Evolutionary conservation across 176 grass and related monocot species (phyloP).

Genomic region (Musa acuminata): DNA sequence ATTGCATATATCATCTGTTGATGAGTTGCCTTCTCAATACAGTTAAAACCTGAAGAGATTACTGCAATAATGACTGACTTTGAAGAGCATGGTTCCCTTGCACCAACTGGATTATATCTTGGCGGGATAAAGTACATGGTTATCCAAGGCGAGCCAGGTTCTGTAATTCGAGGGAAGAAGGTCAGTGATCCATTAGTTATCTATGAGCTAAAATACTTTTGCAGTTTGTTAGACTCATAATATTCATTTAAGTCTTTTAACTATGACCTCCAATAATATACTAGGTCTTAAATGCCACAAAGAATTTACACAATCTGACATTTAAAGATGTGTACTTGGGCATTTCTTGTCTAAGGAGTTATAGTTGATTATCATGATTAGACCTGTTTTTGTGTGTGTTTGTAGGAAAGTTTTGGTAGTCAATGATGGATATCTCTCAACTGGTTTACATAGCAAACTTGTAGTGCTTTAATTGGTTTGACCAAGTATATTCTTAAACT

Average conservation of each 20-base stretch:
- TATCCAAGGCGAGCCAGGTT: conserved; percentile 3
- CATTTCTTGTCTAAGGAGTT: no score
- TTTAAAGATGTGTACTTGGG: no score
- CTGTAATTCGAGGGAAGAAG: conserved; percentile 9
- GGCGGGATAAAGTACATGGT: conserved; percentile 7
- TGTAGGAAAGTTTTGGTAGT: no score
- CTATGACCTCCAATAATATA: neutral
- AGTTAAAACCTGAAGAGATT: conserved; percentile 10
- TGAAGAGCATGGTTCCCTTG: conserved; percentile 1
- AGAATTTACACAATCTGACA: no score
- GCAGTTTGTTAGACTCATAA: neutral
- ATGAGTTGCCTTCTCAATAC: neutral
- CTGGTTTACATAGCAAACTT: no score
- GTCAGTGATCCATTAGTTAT: neutral
- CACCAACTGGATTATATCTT: conserved; percentile 5
- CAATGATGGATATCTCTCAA: no score
- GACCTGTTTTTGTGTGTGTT: no score
- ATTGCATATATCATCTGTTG: neutral
- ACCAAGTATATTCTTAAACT: no score
- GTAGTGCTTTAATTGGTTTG: no score
- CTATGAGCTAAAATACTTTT: neutral
- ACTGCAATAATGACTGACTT: neutral
- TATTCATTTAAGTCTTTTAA: neutral
- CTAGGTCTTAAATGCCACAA: no score
- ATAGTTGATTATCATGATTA: no score